phyloP scores from a whole-genome alignment of 2,329 filamentous ascomycete species.

The Colletotrichum sp. region DNA sequence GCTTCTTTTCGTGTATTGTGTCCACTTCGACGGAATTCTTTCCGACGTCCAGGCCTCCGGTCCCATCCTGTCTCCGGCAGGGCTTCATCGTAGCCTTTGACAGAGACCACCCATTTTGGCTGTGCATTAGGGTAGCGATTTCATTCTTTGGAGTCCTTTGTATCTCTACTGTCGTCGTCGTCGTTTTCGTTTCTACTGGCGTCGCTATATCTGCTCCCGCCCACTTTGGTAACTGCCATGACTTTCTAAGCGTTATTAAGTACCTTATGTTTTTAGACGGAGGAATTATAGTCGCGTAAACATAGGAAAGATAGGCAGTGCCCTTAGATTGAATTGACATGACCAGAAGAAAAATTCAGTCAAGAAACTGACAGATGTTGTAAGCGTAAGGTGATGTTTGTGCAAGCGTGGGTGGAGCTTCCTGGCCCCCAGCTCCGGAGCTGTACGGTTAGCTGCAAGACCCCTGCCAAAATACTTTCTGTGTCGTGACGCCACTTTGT shows the following conservation, averaged over 20 bases:
- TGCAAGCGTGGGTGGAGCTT: neutral
- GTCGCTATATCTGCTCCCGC: neutral
- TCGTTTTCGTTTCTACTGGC: neutral
- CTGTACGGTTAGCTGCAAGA: neutral
- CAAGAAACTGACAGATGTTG: neutral
- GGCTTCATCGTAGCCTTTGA: neutral
- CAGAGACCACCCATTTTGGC: neutral
- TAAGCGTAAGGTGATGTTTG: neutral
- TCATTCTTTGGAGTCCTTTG: neutral
- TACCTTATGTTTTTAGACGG: neutral
- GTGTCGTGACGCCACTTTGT: conserved; percentile 8
- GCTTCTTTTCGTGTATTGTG: neutral
- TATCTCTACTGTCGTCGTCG: neutral
- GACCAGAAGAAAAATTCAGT: neutral
- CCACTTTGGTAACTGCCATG: neutral
- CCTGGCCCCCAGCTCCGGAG: neutral
- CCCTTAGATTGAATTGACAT: neutral
- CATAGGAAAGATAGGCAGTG: neutral
- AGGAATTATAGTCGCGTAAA: neutral
- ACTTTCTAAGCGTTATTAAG: neutral
- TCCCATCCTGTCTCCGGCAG: neutral
- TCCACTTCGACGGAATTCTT: neutral
- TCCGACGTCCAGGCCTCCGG: neutral
- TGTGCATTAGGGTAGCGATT: neutral
- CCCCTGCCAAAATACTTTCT: neutral